Conservation (phyloP, 1,284 basidiomycete genomes). For the Exsudoporus floridanus region DNA sequence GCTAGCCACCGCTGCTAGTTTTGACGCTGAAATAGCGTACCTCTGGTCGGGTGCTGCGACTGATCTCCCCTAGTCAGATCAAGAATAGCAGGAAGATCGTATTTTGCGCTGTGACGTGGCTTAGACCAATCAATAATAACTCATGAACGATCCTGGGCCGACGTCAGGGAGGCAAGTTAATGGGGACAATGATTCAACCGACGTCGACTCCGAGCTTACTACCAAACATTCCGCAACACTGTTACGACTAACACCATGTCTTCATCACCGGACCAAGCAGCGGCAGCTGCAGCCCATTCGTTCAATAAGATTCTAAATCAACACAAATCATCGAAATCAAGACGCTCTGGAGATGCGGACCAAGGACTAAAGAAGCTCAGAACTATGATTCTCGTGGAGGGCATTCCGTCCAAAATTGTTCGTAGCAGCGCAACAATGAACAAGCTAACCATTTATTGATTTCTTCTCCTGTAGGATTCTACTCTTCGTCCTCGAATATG, state of each 20-base stretch:
- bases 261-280: constrained; percentile 26
- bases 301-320: constrained; percentile 77
- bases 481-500: constrained; percentile 81
- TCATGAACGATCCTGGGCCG: not conserved
- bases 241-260: constrained; percentile 22
- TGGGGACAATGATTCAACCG: not conserved
- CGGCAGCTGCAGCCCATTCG: constrained; percentile 57
- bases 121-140: not conserved
- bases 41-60: constrained; percentile 20
- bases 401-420: constrained; percentile 73
- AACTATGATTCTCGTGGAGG: constrained; percentile 83
- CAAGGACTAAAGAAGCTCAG: constrained; percentile 81
- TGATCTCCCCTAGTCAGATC: not conserved
- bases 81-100: not conserved
- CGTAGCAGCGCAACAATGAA: constrained; percentile 17
- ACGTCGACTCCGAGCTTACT: not conserved
- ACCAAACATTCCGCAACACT: constrained; percentile 8
- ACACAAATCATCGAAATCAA: constrained; percentile 62
- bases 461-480: constrained; percentile 52
- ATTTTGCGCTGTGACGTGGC: not conserved
- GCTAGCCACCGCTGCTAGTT: not conserved
- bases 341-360: constrained; percentile 66
- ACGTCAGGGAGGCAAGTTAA: not conserved
- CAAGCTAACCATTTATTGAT: constrained; percentile 3
- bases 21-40: constrained; percentile 11